These are phyloP conservation scores for Dactylonectria macrodidyma DNA, from an alignment of 2,329 filamentous ascomycete genomes.

Conservation along the genomic window DNA sequence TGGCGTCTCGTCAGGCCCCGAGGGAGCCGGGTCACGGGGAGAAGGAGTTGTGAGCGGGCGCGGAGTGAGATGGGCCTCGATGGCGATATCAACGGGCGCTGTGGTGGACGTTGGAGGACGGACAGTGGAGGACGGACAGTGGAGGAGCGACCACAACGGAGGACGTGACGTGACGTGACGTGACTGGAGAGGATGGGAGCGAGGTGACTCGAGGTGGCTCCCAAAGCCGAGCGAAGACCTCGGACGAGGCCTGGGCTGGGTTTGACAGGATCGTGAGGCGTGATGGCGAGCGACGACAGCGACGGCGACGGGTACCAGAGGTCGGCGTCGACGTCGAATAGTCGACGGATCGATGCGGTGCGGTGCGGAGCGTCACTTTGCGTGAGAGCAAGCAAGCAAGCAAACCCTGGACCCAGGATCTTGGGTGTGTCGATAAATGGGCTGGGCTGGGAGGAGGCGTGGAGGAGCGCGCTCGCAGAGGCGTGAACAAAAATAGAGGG, in stretches of 20 bases:
- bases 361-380: constrained; percentile 43
- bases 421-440: constrained; percentile 60
- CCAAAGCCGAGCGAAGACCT: constrained; percentile 27
- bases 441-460: constrained; percentile 55
- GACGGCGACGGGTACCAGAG: constrained; percentile 13
- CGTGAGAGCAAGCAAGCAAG: constrained; percentile 42
- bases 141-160: constrained; percentile 27
- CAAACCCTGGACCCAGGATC: constrained; percentile 50
- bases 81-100: constrained; percentile 31
- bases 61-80: constrained; percentile 29
- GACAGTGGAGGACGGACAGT: neutral
- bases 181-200: constrained; percentile 37
- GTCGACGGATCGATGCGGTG: constrained; percentile 36
- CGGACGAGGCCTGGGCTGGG: constrained; percentile 25
- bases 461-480: constrained; percentile 54
- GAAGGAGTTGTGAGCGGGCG: constrained; percentile 28
- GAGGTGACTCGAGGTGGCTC: constrained; percentile 27
- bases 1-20: constrained; percentile 50
- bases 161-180: constrained; percentile 43
- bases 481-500: constrained; percentile 53
- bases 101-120: constrained; percentile 25
- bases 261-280: constrained; percentile 31
- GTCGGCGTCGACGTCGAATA: constrained; percentile 39
- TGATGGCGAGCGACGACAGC: constrained; percentile 32
- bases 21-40: constrained; percentile 39